Evolutionary conservation across 495 filamentous ascomycete genomes (phyloP), one percentile per base, ranked within the genome.

Genomic region (Patellaria atrata): DNA sequence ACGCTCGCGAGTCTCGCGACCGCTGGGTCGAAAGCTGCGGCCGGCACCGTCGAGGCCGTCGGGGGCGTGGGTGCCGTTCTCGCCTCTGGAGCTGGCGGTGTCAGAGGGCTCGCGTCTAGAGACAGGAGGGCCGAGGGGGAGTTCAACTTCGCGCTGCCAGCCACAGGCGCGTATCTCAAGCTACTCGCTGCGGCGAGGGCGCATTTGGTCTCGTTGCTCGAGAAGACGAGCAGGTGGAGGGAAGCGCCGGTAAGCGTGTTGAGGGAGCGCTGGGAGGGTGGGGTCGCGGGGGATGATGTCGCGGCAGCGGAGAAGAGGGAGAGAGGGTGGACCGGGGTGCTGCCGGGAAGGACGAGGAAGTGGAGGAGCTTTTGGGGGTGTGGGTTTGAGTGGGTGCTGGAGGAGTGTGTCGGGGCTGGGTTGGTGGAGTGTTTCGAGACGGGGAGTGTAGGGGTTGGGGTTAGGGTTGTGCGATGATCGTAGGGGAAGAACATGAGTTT

Each of bases 391-490:
- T 91, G 80, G 80, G 65, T 79, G 8, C 45, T 91, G 11, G 77
- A 72, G 23, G 82, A 89, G 50, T 77, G 78, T 25, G 67, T 86
- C 9, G 83, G 83, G 0, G 67, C 74, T 2, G 84, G 84, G 6
- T 43, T 82, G n/a, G 61, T 89, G 19, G 84, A 92, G 55, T 55
- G 82, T 4, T 91, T 93, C 52, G 77, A 89, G 47, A 93, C 84
- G 10, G 67, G 78, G 18, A 86, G 74, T 49, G 79, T 91, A 12
- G 83, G 84, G 11, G 61, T 69, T 22, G 84, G 74, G 3, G 65
- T 85, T 22, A 65, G 83, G 35, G 62, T 57, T 7, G 28, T 16
- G 28, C n/a, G n/a, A n/a, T n/a, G n/a, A n/a, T n/a, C n/a, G n/a
- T n/a, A n/a, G n/a, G n/a, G n/a, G n/a, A n/a, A n/a, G n/a, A n/a